A percentile compares a stretch with the other conserved stretches of the same genome.
Evolutionary conservation across 2,329 filamentous ascomycete genomes (phyloP).

Genomic region (Didymella lethalis): DNA sequence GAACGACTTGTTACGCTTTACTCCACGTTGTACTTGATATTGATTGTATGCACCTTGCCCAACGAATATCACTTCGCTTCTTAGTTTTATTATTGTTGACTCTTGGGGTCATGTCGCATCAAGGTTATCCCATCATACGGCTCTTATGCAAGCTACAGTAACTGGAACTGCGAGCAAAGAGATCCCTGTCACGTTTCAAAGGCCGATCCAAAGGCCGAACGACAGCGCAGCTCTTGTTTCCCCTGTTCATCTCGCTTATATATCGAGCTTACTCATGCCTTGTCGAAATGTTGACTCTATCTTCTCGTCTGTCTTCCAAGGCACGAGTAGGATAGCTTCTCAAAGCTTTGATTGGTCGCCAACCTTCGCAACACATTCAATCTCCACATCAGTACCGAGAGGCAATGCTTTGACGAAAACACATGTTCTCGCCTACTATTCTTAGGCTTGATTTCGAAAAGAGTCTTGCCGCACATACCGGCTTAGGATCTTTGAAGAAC

Average conservation of each 20-base stretch:
- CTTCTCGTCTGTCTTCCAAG: background rate
- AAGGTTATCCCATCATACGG: background rate
- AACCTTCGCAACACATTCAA: conserved; percentile 21
- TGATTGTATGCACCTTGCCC: conserved; percentile 4
- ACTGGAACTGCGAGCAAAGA: background rate
- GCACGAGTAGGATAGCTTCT: background rate
- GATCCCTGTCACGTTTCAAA: background rate
- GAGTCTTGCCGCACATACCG: conserved; percentile 1
- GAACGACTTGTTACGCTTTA: conserved; percentile 7
- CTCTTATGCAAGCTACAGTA: background rate
- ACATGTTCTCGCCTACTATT: conserved; percentile 24
- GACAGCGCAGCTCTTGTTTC: background rate
- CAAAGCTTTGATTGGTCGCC: conserved; percentile 1
- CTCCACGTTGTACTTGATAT: conserved; percentile 11
- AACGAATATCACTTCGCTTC: background rate
- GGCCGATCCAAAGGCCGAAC: background rate
- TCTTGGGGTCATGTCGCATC: background rate
- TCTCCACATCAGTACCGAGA: conserved; percentile 28
- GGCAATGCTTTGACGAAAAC: conserved; percentile 31
- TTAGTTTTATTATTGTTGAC: background rate
- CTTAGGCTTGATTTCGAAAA: background rate
- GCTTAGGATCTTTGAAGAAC: conserved; percentile 51
- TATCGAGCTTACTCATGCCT: background rate
- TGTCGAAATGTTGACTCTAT: background rate
- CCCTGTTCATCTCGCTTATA: background rate